Conservation (phyloP, 2,329 filamentous ascomycete genomes). For the Exophiala bonariae region DNA sequence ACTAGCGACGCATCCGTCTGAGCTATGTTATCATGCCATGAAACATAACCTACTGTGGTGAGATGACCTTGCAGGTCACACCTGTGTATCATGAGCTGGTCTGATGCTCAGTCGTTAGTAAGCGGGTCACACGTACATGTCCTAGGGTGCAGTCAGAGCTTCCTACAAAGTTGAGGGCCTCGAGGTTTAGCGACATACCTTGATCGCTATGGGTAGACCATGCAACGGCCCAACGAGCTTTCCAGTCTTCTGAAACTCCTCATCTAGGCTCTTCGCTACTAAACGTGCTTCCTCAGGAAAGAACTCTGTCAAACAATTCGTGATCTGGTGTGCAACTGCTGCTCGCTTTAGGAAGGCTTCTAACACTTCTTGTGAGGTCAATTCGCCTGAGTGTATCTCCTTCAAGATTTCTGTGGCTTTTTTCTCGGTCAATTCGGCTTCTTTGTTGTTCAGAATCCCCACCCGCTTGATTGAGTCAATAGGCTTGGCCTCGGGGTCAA, state of each 20-base stretch:
- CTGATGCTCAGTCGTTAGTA: no score
- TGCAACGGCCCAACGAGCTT: slow-evolving; percentile 37
- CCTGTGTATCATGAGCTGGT: no score
- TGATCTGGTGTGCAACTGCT: slow-evolving; percentile 29
- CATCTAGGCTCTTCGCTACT: slow-evolving; percentile 36
- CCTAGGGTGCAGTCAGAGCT: neutral
- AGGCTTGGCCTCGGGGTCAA: slow-evolving; percentile 2
- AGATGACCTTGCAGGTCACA: neutral
- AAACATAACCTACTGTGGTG: slow-evolving; percentile 3
- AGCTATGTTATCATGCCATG: slow-evolving; percentile 3
- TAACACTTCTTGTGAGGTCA: slow-evolving; percentile 47
- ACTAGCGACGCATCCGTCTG: slow-evolving; percentile 4
- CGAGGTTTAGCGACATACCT: slow-evolving; percentile 15
- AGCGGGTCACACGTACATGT: neutral
- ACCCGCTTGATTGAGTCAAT: slow-evolving; percentile 49
- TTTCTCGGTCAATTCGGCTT: slow-evolving; percentile 56
- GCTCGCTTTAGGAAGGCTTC: slow-evolving; percentile 54
- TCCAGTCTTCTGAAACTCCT: slow-evolving; percentile 29
- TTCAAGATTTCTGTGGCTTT: slow-evolving; percentile 41
- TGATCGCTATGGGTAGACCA: slow-evolving; percentile 39
- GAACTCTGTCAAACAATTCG: slow-evolving; percentile 38
- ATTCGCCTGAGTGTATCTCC: slow-evolving; percentile 33
- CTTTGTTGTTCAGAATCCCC: slow-evolving; percentile 50
- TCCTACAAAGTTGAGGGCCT: neutral
- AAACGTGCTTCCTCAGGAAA: slow-evolving; percentile 37